phyloP scores from a whole-genome alignment of 1,284 basidiomycete genomes.

The Sanguinoderma infundibulare region DNA sequence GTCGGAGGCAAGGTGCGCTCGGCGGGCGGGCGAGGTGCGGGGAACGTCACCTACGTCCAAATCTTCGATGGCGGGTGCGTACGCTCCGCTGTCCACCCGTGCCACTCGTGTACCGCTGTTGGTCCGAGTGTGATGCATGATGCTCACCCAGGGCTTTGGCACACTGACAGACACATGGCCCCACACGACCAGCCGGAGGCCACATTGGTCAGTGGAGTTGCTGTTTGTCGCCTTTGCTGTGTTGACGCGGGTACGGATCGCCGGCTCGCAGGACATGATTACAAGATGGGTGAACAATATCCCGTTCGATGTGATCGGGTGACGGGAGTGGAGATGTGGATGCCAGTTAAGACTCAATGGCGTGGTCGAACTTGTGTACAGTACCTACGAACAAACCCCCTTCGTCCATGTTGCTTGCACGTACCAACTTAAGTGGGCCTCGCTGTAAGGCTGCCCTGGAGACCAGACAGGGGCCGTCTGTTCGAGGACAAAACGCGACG shows the following conservation, averaged over 20 bases:
- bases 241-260: background rate
- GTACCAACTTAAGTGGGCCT: too few species aligned
- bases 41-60: slow-evolving; percentile 58
- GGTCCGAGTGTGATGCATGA: background rate
- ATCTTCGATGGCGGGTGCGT: slow-evolving; percentile 56
- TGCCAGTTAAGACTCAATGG: slow-evolving; percentile 8
- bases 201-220: slow-evolving; percentile 45
- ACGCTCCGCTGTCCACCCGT: background rate
- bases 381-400: background rate
- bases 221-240: background rate
- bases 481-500: slow-evolving; percentile 1
- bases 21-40: slow-evolving; percentile 51
- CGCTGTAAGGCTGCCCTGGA: too few species aligned
- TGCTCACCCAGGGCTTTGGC: background rate
- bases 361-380: background rate
- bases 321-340: background rate
- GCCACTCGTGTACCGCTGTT: slow-evolving; percentile 6
- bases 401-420: background rate
- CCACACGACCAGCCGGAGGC: slow-evolving; percentile 85
- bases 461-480: background rate
- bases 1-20: slow-evolving; percentile 45
- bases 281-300: slow-evolving; percentile 55
- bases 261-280: slow-evolving; percentile 47
- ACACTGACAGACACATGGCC: slow-evolving; percentile 74
- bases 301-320: slow-evolving; percentile 27